Percentiles rank a stretch among this genome's conserved stretches.
phyloP scores from a whole-genome alignment of 495 filamentous ascomycete species.

The Daldinia decipiens region DNA sequence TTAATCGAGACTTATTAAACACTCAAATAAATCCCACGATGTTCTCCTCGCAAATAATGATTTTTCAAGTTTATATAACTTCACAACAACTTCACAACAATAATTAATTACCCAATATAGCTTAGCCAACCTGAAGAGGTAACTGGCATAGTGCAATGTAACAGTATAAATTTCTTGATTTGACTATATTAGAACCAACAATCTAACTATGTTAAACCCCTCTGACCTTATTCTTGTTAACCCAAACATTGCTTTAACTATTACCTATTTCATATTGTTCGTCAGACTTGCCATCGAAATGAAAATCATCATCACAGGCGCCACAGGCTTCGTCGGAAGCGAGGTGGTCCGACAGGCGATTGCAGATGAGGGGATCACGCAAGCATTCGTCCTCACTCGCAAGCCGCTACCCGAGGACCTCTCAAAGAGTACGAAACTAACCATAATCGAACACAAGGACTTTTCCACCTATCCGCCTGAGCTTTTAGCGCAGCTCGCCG shows the following conservation, averaged over 20 bases:
- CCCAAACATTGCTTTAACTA: not conserved
- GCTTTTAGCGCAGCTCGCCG: slow-evolving; percentile 54
- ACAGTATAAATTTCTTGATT: slow-evolving; percentile 1
- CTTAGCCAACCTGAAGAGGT: not conserved
- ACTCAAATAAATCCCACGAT: not conserved
- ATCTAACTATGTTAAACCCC: not conserved
- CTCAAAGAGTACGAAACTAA: slow-evolving; percentile 53
- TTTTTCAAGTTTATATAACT: not conserved
- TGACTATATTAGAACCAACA: not conserved
- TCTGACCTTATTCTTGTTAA: not conserved
- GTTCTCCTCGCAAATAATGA: not conserved
- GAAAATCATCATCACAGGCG: slow-evolving; percentile 64
- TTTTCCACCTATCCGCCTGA: slow-evolving; percentile 56
- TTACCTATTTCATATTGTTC: not conserved
- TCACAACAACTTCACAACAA: not conserved
- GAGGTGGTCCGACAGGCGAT: slow-evolving; percentile 62
- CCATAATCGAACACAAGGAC: slow-evolving; percentile 57
- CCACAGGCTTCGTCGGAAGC: slow-evolving; percentile 62
- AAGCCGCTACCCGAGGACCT: slow-evolving; percentile 47
- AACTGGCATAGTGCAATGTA: slow-evolving; percentile 2
- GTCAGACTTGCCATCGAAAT: slow-evolving; percentile 42
- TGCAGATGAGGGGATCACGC: slow-evolving; percentile 55
- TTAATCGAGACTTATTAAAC: not conserved
- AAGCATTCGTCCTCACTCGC: slow-evolving; percentile 60
- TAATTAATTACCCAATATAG: not conserved